Percentiles rank a stretch among this genome's conserved stretches.
Conservation (phyloP, 306 rosid species). For the Cicer arietinum region DNA sequence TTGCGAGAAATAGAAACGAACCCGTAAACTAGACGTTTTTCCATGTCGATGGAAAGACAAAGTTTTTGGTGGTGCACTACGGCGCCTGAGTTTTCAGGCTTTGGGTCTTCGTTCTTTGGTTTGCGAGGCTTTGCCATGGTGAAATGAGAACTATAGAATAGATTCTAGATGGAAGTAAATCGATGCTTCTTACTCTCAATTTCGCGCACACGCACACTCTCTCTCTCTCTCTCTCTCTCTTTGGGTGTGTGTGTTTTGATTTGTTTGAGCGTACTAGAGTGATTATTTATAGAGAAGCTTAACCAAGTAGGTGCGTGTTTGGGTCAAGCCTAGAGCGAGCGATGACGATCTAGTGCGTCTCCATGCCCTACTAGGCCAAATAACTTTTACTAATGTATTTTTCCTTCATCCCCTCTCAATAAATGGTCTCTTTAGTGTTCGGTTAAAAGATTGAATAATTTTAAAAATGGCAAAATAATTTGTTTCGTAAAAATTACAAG, state of each 20-base stretch:
- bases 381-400: background rate
- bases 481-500: too few relatives aligned
- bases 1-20: slow-evolving; percentile 49
- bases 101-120: slow-evolving; percentile 80
- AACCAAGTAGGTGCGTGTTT: background rate
- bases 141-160: background rate
- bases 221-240: background rate
- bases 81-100: slow-evolving; percentile 80
- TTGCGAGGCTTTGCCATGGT: slow-evolving; percentile 95
- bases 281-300: slow-evolving; percentile 15
- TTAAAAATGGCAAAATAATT: too few relatives aligned
- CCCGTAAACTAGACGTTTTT: slow-evolving; percentile 75
- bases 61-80: slow-evolving; percentile 94
- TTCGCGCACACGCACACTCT: too few relatives aligned
- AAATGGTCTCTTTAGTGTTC: too few relatives aligned
- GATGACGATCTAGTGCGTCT: background rate
- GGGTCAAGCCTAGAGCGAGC: background rate
- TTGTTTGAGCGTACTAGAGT: background rate
- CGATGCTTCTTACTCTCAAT: background rate
- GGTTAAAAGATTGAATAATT: too few relatives aligned
- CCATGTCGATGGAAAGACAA: slow-evolving; percentile 83
- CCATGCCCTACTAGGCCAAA: slow-evolving; percentile 1
- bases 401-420: too few relatives aligned
- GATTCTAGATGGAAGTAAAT: background rate
- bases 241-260: background rate